Evolutionary conservation across 1,284 basidiomycete genomes (phyloP), one percentile per base, ranked within the genome.

Genomic region (Grifola frondosa): DNA sequence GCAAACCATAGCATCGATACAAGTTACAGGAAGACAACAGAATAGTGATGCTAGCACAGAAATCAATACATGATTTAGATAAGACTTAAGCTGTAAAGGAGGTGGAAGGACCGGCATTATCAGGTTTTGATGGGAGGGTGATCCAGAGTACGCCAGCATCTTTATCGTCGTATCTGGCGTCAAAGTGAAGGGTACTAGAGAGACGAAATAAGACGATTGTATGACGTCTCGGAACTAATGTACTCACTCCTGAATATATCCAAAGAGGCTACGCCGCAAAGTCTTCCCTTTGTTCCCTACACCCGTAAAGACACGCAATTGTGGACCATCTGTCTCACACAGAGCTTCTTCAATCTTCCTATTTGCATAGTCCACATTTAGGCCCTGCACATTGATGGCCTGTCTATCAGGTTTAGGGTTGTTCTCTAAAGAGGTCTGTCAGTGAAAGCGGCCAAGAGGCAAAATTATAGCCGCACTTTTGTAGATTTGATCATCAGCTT

Each of bases 301-400:
- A 32, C 89, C 88, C 5, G 88, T 85, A 50, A 94, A 90, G 23
- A 93, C 78, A 12, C 77, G 70, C 24, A 95, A 63, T 44, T 77
- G 70, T 0, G 69, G 58, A n/a, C 74, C 67, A 1, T 78, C 80
- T 30, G 70, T 77, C 19, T 80, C 67, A 23, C 77, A 68, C 29
- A 91, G 74, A 3, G 81, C 81, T 30, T 72, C 58, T 59, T 88
- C 84, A 4, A 79, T 78, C 38, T 68, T 68, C 42, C 75, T 71
- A 23, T 85, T 66, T 6, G 86, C 84, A 60, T 94, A 90, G 21
- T 74, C 69, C 0, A 84, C 80, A 49, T 84, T 85, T 19, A 94
- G 71, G 3, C 86, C 81, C 56, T 87, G 84, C 2, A 95, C 78
- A 58, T 95, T 89, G 46, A 92, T 79, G 17, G 75, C 79, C 33